Evolutionary conservation across 257 asterid species (phyloP), one percentile per base, ranked within the genome.

Genomic region (Prunella vulgaris): DNA sequence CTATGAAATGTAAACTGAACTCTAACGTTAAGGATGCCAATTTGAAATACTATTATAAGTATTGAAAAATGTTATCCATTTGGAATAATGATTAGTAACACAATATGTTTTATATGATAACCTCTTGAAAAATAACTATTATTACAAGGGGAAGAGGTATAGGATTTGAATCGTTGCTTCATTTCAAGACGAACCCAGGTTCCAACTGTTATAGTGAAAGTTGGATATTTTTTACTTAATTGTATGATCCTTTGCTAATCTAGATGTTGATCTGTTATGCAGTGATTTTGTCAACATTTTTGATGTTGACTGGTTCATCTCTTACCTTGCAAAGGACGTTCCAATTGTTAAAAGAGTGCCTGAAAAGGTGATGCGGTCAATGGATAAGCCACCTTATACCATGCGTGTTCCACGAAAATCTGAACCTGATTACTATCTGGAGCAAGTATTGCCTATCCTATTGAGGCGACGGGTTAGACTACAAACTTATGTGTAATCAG

Each of bases 351-450:
- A 89, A 85, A 86, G 93, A 64, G 98, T 94, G 69, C 98, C 99
- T 5, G 98, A 89, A 66, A 94, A 82, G 86, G 92, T 94, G 80
- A 94, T 91, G 97, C 84, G 88, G 83, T 91, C 98, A 66, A 91
- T 94, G 97, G 99, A 91, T 22, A 94, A 89, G 77, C 99, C 99
- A 32, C 99, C 99, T 22, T 94, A 94, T 81, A 91, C 98, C 61
- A 94, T 88, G 98, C 98, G 98, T 57, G 98, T 91, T 63, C 99
- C 99, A 20, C 86, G 99, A 76, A 94, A 86, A 77, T 94, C 98
- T 6, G 99, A 94, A 75, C 92, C 99, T 58, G 96, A 88, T 79
- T 94, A 91, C 84, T 94, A 94, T 75, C 83, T 87, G 74, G 97
- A 91, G 73, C 98, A 91, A 94, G 99, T 94, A 30, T 75, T 91